Conservation (phyloP, 768 basidiomycete genomes). For the Lactarius vividus region DNA sequence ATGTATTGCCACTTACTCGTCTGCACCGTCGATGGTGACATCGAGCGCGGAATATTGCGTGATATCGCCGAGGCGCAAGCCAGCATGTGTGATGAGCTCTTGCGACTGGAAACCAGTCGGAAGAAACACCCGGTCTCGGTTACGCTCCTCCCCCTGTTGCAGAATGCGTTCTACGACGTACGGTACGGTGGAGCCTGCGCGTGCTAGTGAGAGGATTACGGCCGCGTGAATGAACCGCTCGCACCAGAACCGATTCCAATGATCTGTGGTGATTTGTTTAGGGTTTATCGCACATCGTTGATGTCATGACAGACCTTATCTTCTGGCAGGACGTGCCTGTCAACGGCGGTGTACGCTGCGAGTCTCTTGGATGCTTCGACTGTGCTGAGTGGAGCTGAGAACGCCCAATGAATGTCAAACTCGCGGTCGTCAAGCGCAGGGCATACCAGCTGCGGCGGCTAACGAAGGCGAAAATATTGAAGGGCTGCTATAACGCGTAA, state of each 20-base stretch:
- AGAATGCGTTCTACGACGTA: conserved; percentile 96
- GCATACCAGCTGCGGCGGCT: conserved; percentile 7
- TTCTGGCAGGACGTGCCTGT: conserved; percentile 76
- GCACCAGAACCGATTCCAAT: conserved; percentile 86
- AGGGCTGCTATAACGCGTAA: background rate
- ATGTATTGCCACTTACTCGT: conserved; percentile 62
- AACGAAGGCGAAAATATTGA: conserved; percentile 15
- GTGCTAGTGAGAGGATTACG: background rate
- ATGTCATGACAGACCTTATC: conserved; percentile 61
- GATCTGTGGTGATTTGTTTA: conserved; percentile 45
- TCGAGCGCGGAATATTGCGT: conserved; percentile 88
- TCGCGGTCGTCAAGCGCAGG: background rate
- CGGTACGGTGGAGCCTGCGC: conserved; percentile 85
- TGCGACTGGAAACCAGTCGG: conserved; percentile 98
- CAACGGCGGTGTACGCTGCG: conserved; percentile 94
- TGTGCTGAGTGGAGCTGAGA: conserved; percentile 35
- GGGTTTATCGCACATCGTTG: background rate
- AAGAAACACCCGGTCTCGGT: conserved; percentile 81
- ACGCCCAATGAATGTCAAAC: background rate
- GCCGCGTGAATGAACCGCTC: background rate
- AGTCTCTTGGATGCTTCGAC: conserved; percentile 85
- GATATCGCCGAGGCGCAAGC: conserved; percentile 80
- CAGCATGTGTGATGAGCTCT: conserved; percentile 82
- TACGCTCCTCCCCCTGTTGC: conserved; percentile 71
- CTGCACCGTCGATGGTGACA: conserved; percentile 97